Evolutionary conservation across 2,329 filamentous ascomycete genomes (phyloP), one percentile per base, ranked within the genome.

Genomic region (Pezicula rhizophila): DNA sequence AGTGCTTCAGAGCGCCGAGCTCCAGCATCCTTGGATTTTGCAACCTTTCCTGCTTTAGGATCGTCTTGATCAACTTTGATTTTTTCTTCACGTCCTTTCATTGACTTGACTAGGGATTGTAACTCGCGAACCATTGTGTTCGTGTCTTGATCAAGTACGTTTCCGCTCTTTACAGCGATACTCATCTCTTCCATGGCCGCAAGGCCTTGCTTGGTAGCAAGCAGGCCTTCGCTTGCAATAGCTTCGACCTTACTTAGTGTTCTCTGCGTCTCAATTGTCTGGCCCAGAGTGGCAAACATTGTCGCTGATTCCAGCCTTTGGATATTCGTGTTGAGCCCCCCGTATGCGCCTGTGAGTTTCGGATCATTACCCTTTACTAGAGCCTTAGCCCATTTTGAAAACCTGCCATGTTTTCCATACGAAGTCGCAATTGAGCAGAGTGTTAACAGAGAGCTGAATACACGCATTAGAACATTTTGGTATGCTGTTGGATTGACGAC

Each of bases 391-490:
- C 48, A 50, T n/a, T 31, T 50, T 5, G 15, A 15, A n/a, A 38
- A 38, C 8, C 35, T n/a, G 35, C 35, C 35, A 14, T 38, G n/a
- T 38, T 18, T n/a, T 38, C 65, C 64, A 18, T 66, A 67, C 52
- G 66, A 64, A 42, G 63, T 64, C 1, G 66, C 63, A 45, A 66
- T 61, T 6, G 59, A 60, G 25, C 65, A 66, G 48, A 70, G 56
- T 6, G 52, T 57, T 14, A 68, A 50, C 40, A 68, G 56, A 0
- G 66, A 63, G 2, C 59, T 61, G 43, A 70, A 70, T 0, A 69
- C 68, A 8, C 67, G 63, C 58, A 68, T 66, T 3, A 70, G 46
- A 28, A 63, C 66, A 25, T 60, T 64, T 42, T 64, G 58, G 35
- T 67, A 68, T 1, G 52, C 0, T 23, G 23, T 23, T 23, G 6